phyloP scores from a whole-genome alignment of 2,329 filamentous ascomycete genomes.

The Herpotrichia juniperi region DNA sequence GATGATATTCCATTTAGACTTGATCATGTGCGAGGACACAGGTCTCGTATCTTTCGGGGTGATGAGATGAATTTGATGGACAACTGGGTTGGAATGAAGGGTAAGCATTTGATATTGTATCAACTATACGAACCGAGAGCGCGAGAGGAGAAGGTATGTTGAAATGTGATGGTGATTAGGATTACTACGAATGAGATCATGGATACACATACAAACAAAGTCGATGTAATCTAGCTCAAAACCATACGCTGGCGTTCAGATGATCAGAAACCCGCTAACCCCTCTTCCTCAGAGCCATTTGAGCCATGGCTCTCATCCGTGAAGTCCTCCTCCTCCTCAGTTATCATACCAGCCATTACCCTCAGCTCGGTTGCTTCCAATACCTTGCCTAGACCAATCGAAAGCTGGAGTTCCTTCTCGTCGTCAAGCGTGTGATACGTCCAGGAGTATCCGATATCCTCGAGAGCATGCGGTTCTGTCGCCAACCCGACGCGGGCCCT shows the following conservation, averaged over 20 bases:
- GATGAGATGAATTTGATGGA: no score
- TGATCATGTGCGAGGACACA: no score
- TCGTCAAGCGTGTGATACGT: slow-evolving; percentile 28
- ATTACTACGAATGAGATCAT: no score
- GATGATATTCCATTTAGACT: no score
- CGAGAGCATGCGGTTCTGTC: slow-evolving; percentile 32
- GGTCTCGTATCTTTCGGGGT: no score
- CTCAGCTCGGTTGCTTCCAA: slow-evolving; percentile 25
- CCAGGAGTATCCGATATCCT: slow-evolving; percentile 35
- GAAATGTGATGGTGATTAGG: no score
- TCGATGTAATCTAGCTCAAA: no score
- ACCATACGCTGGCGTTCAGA: no score
- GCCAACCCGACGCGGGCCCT: slow-evolving; percentile 26
- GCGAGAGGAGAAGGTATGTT: no score
- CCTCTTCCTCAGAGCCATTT: slow-evolving; percentile 17
- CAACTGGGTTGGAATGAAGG: no score
- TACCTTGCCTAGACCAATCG: slow-evolving; percentile 32
- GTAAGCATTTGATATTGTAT: no score
- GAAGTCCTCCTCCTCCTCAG: slow-evolving; percentile 20
- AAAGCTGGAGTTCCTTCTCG: slow-evolving; percentile 28
- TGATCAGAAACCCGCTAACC: slow-evolving; percentile 17
- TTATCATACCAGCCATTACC: slow-evolving; percentile 26
- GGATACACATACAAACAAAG: background rate
- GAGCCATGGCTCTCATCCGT: slow-evolving; percentile 17
- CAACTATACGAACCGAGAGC: no score